Evolutionary conservation across 2,329 filamentous ascomycete genomes (phyloP).

Genomic region (Phyllosticta paracitricarpa): DNA sequence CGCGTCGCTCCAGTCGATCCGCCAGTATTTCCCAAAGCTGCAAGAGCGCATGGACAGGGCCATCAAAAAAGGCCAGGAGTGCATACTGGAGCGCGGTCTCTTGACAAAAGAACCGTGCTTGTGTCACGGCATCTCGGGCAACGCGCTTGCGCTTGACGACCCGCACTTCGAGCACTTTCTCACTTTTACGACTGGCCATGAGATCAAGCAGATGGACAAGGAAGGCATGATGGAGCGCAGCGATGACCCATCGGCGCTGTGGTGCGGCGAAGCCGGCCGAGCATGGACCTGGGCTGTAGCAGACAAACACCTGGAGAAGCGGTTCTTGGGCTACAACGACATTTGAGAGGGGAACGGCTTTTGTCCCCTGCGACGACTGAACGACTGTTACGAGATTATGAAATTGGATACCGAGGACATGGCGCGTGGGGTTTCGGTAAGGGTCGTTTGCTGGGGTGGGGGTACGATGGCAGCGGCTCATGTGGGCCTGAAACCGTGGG

Average conservation of each 20-base stretch:
- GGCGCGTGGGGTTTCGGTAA: neutral
- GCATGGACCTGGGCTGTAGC: constrained; percentile 40
- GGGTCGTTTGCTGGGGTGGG: neutral
- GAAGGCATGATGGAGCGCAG: constrained; percentile 43
- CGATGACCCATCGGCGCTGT: constrained; percentile 40
- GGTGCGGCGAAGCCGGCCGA: constrained; percentile 40
- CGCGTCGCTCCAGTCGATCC: constrained; percentile 47
- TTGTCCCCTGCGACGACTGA: neutral
- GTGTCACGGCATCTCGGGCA: constrained; percentile 57
- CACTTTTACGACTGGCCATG: constrained; percentile 46
- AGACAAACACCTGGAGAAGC: constrained; percentile 36
- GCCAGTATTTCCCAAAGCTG: constrained; percentile 46
- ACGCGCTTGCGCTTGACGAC: constrained; percentile 47
- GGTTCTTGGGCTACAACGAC: constrained; percentile 42
- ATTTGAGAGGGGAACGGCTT: constrained; percentile 21
- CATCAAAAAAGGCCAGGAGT: constrained; percentile 41
- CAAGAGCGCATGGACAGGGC: constrained; percentile 43
- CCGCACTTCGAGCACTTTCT: constrained; percentile 47
- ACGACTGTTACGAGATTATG: constrained; percentile 7
- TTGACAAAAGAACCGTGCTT: constrained; percentile 55
- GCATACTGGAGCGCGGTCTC: constrained; percentile 48
- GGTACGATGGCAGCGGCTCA: neutral
- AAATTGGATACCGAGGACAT: neutral
- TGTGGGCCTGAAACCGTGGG: constrained; percentile 7
- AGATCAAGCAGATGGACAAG: constrained; percentile 44